These are phyloP conservation scores for Paecilomyces variotii DNA, from an alignment of 2,329 filamentous ascomycete genomes.

Conservation along the genomic window DNA sequence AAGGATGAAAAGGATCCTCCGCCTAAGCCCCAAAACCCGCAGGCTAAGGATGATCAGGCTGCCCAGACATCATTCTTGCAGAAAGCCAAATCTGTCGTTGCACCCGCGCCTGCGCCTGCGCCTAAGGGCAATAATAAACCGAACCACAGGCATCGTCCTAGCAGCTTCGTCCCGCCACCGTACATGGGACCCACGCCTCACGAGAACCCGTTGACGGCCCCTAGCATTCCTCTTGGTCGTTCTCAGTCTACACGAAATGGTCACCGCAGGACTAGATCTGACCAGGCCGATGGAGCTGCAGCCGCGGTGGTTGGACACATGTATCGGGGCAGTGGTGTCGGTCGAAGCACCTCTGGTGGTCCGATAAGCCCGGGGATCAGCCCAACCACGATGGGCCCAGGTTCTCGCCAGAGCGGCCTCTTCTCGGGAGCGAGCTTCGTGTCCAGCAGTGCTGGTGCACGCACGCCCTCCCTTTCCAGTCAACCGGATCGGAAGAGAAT, in stretches of 20 bases:
- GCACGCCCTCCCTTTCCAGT: conserved; percentile 45
- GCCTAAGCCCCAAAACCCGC: conserved; percentile 49
- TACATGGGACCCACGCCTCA: conserved; percentile 28
- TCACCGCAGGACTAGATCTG: conserved; percentile 44
- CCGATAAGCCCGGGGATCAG: conserved; percentile 46
- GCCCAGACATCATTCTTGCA: conserved; percentile 44
- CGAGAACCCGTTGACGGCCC: conserved; percentile 41
- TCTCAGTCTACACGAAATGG: conserved; percentile 31
- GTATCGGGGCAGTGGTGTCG: conserved; percentile 60
- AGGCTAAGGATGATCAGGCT: conserved; percentile 45
- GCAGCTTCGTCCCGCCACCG: conserved; percentile 34
- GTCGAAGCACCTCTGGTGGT: conserved; percentile 38
- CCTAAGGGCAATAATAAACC: conserved; percentile 18
- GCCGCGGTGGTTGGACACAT: conserved; percentile 79
- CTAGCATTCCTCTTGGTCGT: conserved; percentile 40
- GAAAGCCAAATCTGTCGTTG: conserved; percentile 53
- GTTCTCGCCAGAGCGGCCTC: conserved; percentile 30
- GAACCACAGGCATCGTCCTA: conserved; percentile 38
- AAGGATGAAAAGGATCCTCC: conserved; percentile 53
- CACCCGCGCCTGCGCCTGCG: conserved; percentile 6
- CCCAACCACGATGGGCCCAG: conserved; percentile 40
- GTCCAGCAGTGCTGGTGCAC: conserved; percentile 44
- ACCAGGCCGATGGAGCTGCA: conserved; percentile 41
- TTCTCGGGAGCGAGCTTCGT: conserved; percentile 41
- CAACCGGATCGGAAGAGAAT: conserved; percentile 41